Base-by-base conservation (phyloP, 2,329 filamentous ascomycete species). In the Paracoccidioides brasiliensis region DNA sequence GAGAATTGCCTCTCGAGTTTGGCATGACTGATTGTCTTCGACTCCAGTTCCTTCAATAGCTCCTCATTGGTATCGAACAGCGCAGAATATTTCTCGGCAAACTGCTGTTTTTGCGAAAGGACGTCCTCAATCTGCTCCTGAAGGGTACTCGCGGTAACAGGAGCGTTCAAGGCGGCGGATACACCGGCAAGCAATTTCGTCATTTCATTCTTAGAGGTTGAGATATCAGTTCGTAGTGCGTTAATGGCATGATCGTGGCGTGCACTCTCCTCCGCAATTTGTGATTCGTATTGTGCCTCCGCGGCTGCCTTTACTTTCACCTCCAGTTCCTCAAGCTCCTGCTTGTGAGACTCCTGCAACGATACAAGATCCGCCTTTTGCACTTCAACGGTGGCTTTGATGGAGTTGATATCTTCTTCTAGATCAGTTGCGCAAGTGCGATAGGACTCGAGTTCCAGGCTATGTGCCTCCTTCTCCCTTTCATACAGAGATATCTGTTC, bases 401-500 rank as follows among this genome's bases (percentile, higher is more conserved):
- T 79, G 48, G 75, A 70, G 40, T 79, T 74, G 45, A 83, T 73
- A 59, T 83, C 78, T 53, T 73, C 73, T 65, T 82, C 78, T 12
- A 83, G 69, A 53, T 81, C 78, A 2, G 73, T 64, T 22, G 82
- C 74, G 37, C 80, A 74, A 41, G 62, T 60, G 56, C 64, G 67
- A 45, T 69, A 64, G 57, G 59, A 57, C 35, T 69, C 69, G 5
- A 82, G 70, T 57, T 82, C 76, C 53, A 72, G 74, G 59, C 75
- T 73, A 14, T 74, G 76, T 22, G 78, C 69, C 28, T 82, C 80
- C 54, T 82, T 81, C 0, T 80, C 77, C 53, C 80, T 78, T 7
- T 78, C 76, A 46, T 84, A 79, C 54, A 85, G 79, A 42, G 88
- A 81, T 9, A 94, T 77, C 63, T 91, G 80, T 49, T 78, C 72